Percentiles rank a stretch among this genome's conserved stretches.
These are phyloP conservation scores for Nakazawaea ernobii DNA, from an alignment of 805 yeast species.

Conservation along the genomic window DNA sequence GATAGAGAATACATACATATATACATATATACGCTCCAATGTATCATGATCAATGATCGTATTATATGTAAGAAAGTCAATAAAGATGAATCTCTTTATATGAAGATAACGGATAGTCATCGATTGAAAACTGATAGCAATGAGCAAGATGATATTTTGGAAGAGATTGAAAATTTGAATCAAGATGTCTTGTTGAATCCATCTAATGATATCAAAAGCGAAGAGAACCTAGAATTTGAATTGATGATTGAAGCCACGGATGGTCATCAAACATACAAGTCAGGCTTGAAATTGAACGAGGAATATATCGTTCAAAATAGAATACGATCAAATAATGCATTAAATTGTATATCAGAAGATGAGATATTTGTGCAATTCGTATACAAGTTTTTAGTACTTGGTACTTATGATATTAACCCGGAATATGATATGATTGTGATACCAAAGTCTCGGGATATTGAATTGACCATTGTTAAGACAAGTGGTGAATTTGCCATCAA, in stretches of 20 bases:
- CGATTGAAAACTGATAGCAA: not conserved
- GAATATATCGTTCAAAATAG: not conserved
- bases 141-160: not conserved
- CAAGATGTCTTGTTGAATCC: not conserved
- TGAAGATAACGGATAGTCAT: not conserved
- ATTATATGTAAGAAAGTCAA: not conserved
- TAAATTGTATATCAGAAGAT: not conserved
- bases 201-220: not conserved
- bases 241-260: slow-evolving; percentile 3
- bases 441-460: not conserved
- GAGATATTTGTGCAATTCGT: not conserved
- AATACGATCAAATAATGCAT: not conserved
- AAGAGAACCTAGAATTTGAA: not conserved
- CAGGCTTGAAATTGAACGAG: not conserved
- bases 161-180: not conserved
- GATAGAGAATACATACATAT: too few species aligned
- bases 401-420: not conserved
- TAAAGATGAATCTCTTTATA: not conserved
- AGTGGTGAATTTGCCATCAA: slow-evolving; percentile 2
- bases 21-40: not conserved
- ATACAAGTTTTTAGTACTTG: not conserved
- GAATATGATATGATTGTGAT: not conserved
- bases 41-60: not conserved
- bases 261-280: not conserved
- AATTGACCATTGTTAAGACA: not conserved